Base-by-base conservation (phyloP, 2,329 filamentous ascomycete species). In the Epichloe aotearoae region DNA sequence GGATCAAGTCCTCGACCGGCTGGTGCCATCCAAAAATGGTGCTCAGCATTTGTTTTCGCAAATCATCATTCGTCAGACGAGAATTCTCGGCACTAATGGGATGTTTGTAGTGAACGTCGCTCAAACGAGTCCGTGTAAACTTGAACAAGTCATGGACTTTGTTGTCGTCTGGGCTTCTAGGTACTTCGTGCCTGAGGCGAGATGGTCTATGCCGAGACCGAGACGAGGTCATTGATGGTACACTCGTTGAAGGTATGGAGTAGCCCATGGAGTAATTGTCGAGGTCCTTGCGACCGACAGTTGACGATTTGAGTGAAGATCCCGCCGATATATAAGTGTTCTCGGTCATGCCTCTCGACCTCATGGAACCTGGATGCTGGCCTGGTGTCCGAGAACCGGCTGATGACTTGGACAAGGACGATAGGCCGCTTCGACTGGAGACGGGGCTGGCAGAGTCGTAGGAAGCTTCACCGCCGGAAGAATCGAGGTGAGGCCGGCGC, bases 1-100 rank as follows among this genome's bases (percentile, higher is more conserved):
- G 79, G 50, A 98, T 80, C 46, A 98, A 69, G 43, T 83, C 83
- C 44, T 88, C 78, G 40, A 91, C 82, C 58, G 95, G 88, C 50
- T 83, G 83, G 49, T 91, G 83, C 90, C 93, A 98, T 3, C 93
- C 93, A 65, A 98, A 98, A 2, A 98, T 89, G 5, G 90, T 85
- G 57, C 78, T 87, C 4, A 98, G 76, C 90, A 98, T 96, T 65
- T 96, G 90, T 45, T 77, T 78, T 46, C 91, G 82, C 43, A 96
- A 75, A 57, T 95, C 84, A 58, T 96, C 85, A 54, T 83, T 83
- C 3, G 84, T 86, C 23, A 88, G 68, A 30, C 75, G 76, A 3
- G 71, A 66, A 50, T 80, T 75, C 56, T 84, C 77, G 14, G 74
- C 59, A 1, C 73, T 67, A 14, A 81, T 75, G 0, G 83, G 80